A percentile compares a stretch with the other conserved stretches of the same genome.
These are phyloP conservation scores for Tilletiaria anomala DNA, from an alignment of 1,284 basidiomycete species.

Conservation along the genomic window DNA sequence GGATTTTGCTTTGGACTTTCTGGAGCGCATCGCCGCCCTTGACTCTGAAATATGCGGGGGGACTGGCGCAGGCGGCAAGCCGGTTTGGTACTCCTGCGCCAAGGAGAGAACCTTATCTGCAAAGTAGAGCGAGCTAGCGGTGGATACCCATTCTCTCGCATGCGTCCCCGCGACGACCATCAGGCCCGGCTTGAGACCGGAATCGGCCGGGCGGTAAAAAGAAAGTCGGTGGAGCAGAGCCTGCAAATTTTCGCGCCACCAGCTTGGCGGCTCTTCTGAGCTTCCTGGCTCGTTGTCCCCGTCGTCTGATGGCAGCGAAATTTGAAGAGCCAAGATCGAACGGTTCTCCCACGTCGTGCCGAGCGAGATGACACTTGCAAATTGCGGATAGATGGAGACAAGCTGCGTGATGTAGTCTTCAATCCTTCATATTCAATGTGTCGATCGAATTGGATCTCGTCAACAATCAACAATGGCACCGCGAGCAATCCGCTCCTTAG, in stretches of 20 bases:
- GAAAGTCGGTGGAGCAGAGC: not conserved
- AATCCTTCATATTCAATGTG: not conserved
- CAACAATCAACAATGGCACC: not conserved
- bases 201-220: not conserved
- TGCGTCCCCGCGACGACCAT: slow-evolving; percentile 1
- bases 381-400: not conserved
- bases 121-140: slow-evolving; percentile 1
- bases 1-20: too few species aligned
- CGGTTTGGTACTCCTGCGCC: not conserved
- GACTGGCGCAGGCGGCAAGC: not conserved
- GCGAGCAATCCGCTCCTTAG: not conserved
- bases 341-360: slow-evolving; percentile 1
- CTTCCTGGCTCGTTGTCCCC: too few species aligned
- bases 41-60: not conserved
- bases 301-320: not conserved
- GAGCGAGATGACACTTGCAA: not conserved
- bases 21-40: not conserved
- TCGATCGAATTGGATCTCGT: not conserved
- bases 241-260: too few species aligned
- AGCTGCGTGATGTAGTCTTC: not conserved
- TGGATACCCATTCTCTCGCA: slow-evolving; percentile 2
- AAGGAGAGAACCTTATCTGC: not conserved
- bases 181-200: not conserved
- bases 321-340: not conserved
- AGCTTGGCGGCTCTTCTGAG: too few species aligned